Evolutionary conservation across 106 monocot species (phyloP).

Genomic region (Dioscorea dumetorum): DNA sequence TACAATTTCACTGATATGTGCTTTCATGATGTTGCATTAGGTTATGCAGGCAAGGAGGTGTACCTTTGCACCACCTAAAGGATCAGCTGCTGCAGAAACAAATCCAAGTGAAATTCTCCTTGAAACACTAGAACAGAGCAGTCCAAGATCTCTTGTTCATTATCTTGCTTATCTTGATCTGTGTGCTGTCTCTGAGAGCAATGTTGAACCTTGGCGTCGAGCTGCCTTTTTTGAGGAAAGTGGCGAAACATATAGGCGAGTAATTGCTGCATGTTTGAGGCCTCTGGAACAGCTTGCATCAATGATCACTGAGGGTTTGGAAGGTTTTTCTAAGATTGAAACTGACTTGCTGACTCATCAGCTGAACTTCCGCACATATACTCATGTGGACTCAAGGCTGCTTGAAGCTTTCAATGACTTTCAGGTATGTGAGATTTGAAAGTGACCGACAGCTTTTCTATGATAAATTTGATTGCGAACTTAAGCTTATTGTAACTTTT

Average conservation of each 20-base stretch:
- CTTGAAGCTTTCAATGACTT: constrained; percentile 66
- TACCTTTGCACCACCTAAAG: constrained; percentile 72
- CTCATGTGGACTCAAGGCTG: constrained; percentile 30
- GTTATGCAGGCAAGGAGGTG: constrained; percentile 80
- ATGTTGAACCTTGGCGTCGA: constrained; percentile 88
- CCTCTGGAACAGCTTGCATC: constrained; percentile 77
- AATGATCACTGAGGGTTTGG: constrained; percentile 50
- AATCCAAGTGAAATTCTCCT: constrained; percentile 88
- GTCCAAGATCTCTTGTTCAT: constrained; percentile 60
- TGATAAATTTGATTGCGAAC: no score
- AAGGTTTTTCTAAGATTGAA: constrained; percentile 47
- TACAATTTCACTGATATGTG: no score
- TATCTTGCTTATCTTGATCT: constrained; percentile 92
- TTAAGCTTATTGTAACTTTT: no score
- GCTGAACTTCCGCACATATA: constrained; percentile 26
- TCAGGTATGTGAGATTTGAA: constrained; percentile 38
- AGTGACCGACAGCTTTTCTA: no score
- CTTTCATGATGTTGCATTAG: constrained; percentile 24
- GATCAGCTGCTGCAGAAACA: constrained; percentile 92
- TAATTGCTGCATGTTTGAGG: constrained; percentile 60
- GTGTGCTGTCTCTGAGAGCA: constrained; percentile 67
- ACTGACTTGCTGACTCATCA: constrained; percentile 58
- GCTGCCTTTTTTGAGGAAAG: constrained; percentile 95
- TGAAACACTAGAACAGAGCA: constrained; percentile 81
- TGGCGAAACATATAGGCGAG: constrained; percentile 81